phyloP scores from a whole-genome alignment of 805 yeast genomes.

The Cyberlindnera mrakii region DNA sequence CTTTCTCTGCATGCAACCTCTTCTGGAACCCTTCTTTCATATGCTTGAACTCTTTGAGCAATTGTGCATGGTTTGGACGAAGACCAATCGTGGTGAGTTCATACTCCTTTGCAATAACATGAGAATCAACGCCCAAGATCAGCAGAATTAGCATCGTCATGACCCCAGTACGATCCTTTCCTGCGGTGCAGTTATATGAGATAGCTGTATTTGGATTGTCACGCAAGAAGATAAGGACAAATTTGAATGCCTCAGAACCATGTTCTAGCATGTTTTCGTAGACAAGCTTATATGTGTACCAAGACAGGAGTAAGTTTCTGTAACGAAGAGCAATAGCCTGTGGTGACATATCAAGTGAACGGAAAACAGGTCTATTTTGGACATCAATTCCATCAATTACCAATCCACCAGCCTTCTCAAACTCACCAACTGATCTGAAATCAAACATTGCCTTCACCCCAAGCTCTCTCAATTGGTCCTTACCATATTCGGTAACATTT shows the following conservation, averaged over 20 bases:
- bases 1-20: constrained; percentile 3
- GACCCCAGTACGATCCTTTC: constrained; percentile 82
- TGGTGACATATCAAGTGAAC: constrained; percentile 53
- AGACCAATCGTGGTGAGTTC: constrained; percentile 68
- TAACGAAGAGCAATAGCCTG: constrained; percentile 53
- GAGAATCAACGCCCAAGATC: constrained; percentile 58
- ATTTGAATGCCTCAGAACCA: constrained; percentile 43
- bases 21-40: constrained; percentile 5
- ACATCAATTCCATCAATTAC: constrained; percentile 39
- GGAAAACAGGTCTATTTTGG: constrained; percentile 53
- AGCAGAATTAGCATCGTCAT: constrained; percentile 61
- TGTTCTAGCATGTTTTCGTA: constrained; percentile 50
- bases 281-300: constrained; percentile 57
- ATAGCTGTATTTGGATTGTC: constrained; percentile 48
- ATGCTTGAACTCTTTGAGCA: constrained; percentile 19
- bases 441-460: constrained; percentile 58
- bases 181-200: constrained; percentile 76
- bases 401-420: constrained; percentile 38
- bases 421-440: constrained; percentile 58
- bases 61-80: constrained; percentile 33
- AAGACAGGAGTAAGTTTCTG: constrained; percentile 47
- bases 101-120: constrained; percentile 66
- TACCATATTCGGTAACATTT: constrained; percentile 49
- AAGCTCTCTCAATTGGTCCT: constrained; percentile 25
- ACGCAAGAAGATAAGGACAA: constrained; percentile 48